Conservation (phyloP, 495 filamentous ascomycete species). For the Aeminium ludgeri region DNA sequence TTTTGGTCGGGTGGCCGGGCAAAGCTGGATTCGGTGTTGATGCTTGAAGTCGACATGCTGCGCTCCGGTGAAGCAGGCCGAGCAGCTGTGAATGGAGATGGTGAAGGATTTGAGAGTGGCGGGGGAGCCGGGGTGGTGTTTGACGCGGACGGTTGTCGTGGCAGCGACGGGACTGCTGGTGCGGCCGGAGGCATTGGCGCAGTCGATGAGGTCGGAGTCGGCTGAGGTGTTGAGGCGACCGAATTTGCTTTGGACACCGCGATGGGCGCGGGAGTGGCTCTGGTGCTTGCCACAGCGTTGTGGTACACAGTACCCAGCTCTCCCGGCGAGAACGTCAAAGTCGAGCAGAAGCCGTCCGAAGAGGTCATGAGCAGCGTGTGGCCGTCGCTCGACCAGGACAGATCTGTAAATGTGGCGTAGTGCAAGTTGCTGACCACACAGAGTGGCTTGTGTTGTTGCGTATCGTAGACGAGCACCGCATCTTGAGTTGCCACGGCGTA, state of each 20-base stretch:
- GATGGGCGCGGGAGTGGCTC: constrained; percentile 11
- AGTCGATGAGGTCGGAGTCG: constrained; percentile 13
- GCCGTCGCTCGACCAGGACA: constrained; percentile 90
- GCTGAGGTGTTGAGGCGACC: constrained; percentile 14
- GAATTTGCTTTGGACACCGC: constrained; percentile 12
- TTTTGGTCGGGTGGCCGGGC: constrained; percentile 17
- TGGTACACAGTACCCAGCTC: constrained; percentile 81
- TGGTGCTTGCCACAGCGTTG: constrained; percentile 8
- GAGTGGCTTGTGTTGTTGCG: constrained; percentile 84
- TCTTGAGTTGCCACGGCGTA: constrained; percentile 98
- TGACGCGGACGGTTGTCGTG: constrained; percentile 6
- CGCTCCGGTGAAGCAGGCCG: constrained; percentile 43
- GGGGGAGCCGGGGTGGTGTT: constrained; percentile 7
- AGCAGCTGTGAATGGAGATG: constrained; percentile 38
- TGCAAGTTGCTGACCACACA: constrained; percentile 92
- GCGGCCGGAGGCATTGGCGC: constrained; percentile 4
- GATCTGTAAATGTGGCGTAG: constrained; percentile 90
- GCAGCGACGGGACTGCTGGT: constrained; percentile 1
- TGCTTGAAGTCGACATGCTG: constrained; percentile 75
- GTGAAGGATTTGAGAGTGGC: constrained; percentile 26
- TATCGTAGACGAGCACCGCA: constrained; percentile 90
- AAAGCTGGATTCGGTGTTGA: constrained; percentile 41
- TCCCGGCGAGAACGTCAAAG: constrained; percentile 63
- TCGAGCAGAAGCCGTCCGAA: constrained; percentile 94
- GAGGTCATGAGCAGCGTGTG: constrained; percentile 86